Base-by-base conservation (phyloP, 2,329 filamentous ascomycete species). In the Chrysoporthe puriensis region DNA sequence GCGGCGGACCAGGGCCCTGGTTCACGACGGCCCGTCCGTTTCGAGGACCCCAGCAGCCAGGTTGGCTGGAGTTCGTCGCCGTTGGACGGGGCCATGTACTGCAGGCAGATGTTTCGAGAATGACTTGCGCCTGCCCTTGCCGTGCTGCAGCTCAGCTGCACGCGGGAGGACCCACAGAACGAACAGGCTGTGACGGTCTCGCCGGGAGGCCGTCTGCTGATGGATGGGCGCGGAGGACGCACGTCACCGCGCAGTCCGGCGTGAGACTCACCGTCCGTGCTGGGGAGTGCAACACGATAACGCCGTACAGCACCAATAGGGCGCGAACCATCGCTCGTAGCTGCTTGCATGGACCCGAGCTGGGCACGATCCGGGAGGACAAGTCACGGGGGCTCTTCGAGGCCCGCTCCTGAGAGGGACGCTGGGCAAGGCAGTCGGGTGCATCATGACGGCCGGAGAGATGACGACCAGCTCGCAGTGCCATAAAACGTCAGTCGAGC, bases 81-180 rank as follows among this genome's bases (percentile, higher is more conserved):
- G 21, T 32, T 32, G 50, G 21, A 32, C 21, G 48, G n/a, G 48
- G 48, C 21, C n/a, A 26, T 14, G 50, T 13, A 54, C 50, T 32
- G 50, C 50, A 54, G 4, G 50, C 13, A n/a, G 13, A 52, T 11
- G 8, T 52, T 26, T 21, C 26, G 48, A 52, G n/a, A 40, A 52
- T 52, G 48, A 21, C 48, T 32, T 52, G 48, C 7, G 21, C 26
- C n/a, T 52, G 48, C 48, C 48, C 48, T 52, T 26, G 48, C 26
- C 21, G 50, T 21, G 4, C 26, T 54, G 50, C 50, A 54, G 50
- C 21, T 54, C 50, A 54, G 50, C 50, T 54, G 50, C 50, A 52
- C 26, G 26, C 8, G 48, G 2, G 13, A 50, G 8, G 48, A 52
- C 48, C 48, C 3, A 26, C 48, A n/a, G 26, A 26, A 52, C n/a